These are phyloP conservation scores for Chalaropsis ovoidea DNA, from an alignment of 2,329 filamentous ascomycete species.

Conservation along the genomic window DNA sequence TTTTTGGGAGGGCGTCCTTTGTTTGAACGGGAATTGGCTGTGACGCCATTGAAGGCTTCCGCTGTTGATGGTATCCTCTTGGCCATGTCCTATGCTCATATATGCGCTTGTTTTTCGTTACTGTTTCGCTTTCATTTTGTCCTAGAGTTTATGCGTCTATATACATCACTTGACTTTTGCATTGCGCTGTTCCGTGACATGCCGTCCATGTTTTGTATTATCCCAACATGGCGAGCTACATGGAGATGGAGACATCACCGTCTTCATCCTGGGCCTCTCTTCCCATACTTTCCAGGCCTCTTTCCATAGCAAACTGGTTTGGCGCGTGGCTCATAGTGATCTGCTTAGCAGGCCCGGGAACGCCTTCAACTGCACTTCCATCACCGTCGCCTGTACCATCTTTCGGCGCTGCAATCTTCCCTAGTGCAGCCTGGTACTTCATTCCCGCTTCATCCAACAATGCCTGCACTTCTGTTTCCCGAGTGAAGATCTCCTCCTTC, in stretches of 20 bases:
- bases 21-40: conserved; percentile 1
- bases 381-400: neutral
- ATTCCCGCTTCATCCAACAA: conserved; percentile 72
- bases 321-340: conserved; percentile 18
- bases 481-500: conserved; percentile 53
- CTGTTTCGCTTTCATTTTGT: neutral
- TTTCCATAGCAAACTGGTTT: conserved; percentile 31
- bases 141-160: conserved; percentile 12
- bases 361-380: neutral
- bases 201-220: neutral
- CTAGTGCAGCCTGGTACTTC: conserved; percentile 42
- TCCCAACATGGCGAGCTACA: neutral
- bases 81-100: neutral
- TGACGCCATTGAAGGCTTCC: neutral
- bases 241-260: neutral
- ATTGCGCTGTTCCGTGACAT: neutral
- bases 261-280: conserved; percentile 27
- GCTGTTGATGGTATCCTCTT: neutral
- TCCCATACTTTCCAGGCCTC: conserved; percentile 41
- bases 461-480: conserved; percentile 70
- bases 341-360: neutral
- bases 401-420: conserved; percentile 24
- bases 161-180: neutral
- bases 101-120: neutral
- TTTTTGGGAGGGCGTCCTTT: conserved; percentile 6